Evolutionary conservation across 805 yeast genomes (phyloP), one percentile per base, ranked within the genome.

Genomic region (Hanseniaspora thailandica): DNA sequence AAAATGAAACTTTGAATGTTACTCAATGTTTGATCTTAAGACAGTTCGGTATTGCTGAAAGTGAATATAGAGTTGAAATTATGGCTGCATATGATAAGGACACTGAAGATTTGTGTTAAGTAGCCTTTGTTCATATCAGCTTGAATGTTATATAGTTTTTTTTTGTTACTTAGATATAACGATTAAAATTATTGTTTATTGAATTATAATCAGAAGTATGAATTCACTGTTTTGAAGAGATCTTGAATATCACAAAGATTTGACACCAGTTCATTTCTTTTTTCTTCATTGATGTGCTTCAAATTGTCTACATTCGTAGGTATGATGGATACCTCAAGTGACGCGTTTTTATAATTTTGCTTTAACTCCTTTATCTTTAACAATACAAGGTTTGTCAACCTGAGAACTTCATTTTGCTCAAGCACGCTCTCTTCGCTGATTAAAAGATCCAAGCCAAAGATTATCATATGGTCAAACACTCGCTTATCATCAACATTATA

Each of bases 11-110:
- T 26, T 75, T 94, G 57, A 95, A 87, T 68, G 93, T 89, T 47
- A 83, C 84, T 63, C 94, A 93, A 71, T 94, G 97, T 23, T 76
- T 93, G 60, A 80, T 93, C 54, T 75, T 93, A 67, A 93, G 93
- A 70, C 93, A 86, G 61, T 94, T 93, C 68, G 99, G 99, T 63
- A 79, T 94, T 55, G 97, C 97, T 12, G 87, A 88, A 54, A 77
- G 96, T 44, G 88, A 86, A 65, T 93, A 90, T 71, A 86, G 81
- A 68, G 94, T 93, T 50, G 76, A 79, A 61, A 71, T 84, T 57
- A 70, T 81, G 60, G 96, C 93, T 19, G 86, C 76, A 67, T 90
- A 84, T 65, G 81, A 84, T 65, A 81, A 76, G 55, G 87, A 86
- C 58, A 52, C 67, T 17, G 58, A 69, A 34, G 58, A 62, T 40